Conservation (phyloP, 805 yeast genomes). For the Ascoidea tarda region DNA sequence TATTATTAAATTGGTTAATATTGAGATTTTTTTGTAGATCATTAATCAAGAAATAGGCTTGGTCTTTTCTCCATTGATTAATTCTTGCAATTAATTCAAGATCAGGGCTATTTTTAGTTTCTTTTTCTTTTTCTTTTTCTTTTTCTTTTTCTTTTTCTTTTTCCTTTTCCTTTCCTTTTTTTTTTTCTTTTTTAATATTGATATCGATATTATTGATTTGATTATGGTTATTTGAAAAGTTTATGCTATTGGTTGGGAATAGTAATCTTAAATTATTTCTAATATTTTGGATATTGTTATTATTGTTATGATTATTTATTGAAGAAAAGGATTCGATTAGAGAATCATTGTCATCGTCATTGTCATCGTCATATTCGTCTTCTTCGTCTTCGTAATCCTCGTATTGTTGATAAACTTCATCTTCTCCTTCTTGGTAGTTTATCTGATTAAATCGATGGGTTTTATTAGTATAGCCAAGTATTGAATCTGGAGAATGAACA, state of each 20-base stretch:
- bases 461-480: too few species aligned
- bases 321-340: not conserved
- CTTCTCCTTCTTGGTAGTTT: too few species aligned
- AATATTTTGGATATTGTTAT: too few species aligned
- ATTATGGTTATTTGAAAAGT: not conserved
- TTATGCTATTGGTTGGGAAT: not conserved
- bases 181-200: not conserved
- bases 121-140: not conserved
- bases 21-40: not conserved
- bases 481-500: too few species aligned
- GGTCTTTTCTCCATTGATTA: constrained; percentile 8
- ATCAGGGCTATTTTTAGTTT: not conserved
- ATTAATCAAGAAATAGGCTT: constrained; percentile 1
- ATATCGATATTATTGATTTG: too few species aligned
- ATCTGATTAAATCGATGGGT: too few species aligned
- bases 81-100: constrained; percentile 4
- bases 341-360: too few species aligned
- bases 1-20: too few species aligned
- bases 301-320: too few species aligned
- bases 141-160: not conserved
- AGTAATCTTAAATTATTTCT: too few species aligned
- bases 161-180: not conserved
- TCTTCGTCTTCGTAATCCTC: not conserved
- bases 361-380: too few species aligned
- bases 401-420: too few species aligned